These are phyloP conservation scores for Chaetomium globosum DNA, from an alignment of 2,329 filamentous ascomycete genomes.

Conservation along the genomic window DNA sequence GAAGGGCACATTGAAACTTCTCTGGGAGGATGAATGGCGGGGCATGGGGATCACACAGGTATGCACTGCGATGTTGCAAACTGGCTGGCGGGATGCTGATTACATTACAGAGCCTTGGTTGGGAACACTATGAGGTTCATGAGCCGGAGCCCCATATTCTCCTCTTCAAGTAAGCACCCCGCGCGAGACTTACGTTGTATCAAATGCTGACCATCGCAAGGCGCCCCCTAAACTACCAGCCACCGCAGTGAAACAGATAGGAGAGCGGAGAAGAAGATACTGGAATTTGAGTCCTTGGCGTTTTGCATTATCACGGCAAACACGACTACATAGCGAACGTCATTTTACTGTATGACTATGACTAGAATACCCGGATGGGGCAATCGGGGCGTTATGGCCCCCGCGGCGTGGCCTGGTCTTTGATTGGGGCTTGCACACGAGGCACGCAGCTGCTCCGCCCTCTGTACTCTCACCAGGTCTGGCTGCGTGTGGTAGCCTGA, in stretches of 20 bases:
- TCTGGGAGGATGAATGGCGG: constrained; percentile 99
- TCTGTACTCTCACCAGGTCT: background rate
- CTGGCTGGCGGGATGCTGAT: constrained; percentile 12
- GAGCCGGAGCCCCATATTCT: constrained; percentile 98
- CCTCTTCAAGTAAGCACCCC: constrained; percentile 82
- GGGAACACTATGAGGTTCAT: constrained; percentile 99
- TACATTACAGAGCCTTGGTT: constrained; percentile 78
- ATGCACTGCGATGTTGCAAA: constrained; percentile 36
- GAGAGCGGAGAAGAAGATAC: constrained; percentile 12
- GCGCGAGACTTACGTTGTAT: background rate
- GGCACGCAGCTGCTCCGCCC: background rate
- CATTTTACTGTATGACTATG: constrained; percentile 29
- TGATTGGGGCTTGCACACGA: constrained; percentile 2
- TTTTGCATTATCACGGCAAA: constrained; percentile 36
- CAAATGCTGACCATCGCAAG: constrained; percentile 48
- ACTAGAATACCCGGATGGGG: constrained; percentile 18
- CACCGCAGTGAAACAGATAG: constrained; percentile 51
- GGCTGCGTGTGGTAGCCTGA: background rate
- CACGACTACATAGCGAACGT: constrained; percentile 39
- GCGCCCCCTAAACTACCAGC: constrained; percentile 82
- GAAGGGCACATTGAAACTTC: constrained; percentile 89
- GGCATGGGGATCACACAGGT: constrained; percentile 97
- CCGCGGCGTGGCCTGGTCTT: constrained; percentile 11
- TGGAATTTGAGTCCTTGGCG: constrained; percentile 34
- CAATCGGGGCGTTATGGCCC: background rate